These are phyloP conservation scores for Haberlea rhodopensis DNA, from an alignment of 257 asterid genomes.

Conservation along the genomic window DNA sequence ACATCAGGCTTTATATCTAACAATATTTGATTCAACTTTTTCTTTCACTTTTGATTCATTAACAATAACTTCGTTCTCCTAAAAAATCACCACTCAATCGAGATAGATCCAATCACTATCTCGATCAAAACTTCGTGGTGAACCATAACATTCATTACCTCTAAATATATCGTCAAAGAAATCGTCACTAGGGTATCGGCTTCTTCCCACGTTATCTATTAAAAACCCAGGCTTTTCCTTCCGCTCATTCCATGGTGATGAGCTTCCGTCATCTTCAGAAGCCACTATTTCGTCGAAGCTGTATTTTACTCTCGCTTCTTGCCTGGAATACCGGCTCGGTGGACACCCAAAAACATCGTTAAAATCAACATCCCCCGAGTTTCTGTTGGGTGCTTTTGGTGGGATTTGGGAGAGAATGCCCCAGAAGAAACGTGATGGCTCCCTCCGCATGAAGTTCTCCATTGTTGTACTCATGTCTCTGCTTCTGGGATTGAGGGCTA, in stretches of 20 bases:
- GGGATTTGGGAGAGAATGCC: background rate
- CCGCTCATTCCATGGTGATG: slow-evolving; percentile 30
- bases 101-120: slow-evolving; percentile 37
- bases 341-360: slow-evolving; percentile 58
- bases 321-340: slow-evolving; percentile 44
- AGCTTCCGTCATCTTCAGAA: slow-evolving; percentile 38
- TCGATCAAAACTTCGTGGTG: slow-evolving; percentile 49
- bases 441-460: background rate
- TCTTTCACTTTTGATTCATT: slow-evolving; percentile 34
- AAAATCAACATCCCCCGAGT: slow-evolving; percentile 39
- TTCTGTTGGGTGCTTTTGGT: slow-evolving; percentile 12
- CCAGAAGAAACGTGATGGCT: background rate
- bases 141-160: slow-evolving; percentile 44
- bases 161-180: slow-evolving; percentile 77
- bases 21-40: slow-evolving; percentile 26
- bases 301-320: slow-evolving; percentile 38
- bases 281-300: slow-evolving; percentile 49
- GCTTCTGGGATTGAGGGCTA: background rate
- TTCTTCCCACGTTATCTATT: slow-evolving; percentile 42
- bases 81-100: too few species aligned
- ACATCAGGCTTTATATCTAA: slow-evolving; percentile 42
- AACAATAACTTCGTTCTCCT: slow-evolving; percentile 34
- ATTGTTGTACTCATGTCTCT: background rate
- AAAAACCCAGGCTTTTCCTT: slow-evolving; percentile 74
- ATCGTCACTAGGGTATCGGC: slow-evolving; percentile 42